Percentiles rank a stretch among this genome's conserved stretches.
phyloP scores from a whole-genome alignment of 2,329 filamentous ascomycete genomes.

The Penicillium sp. region DNA sequence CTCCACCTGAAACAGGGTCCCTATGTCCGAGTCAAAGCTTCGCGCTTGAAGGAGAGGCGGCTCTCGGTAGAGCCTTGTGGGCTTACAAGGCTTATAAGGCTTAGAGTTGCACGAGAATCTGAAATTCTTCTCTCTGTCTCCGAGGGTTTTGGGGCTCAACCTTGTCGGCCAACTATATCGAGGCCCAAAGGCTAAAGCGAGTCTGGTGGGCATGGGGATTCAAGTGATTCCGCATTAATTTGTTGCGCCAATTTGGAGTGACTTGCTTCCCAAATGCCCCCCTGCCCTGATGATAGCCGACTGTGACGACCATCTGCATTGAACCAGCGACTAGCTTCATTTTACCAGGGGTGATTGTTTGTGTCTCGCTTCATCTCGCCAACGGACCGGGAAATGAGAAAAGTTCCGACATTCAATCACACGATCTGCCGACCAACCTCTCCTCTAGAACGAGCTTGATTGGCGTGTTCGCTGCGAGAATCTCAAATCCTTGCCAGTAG shows the following conservation, averaged over 20 bases:
- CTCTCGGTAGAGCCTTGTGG: background rate
- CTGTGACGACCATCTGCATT: background rate
- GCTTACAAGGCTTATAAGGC: constrained; percentile 2
- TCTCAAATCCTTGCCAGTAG: constrained; percentile 15
- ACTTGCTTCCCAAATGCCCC: background rate
- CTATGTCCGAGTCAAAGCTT: constrained; percentile 20
- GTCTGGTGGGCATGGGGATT: constrained; percentile 2
- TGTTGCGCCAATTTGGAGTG: constrained; percentile 3
- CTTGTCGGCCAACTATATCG: background rate
- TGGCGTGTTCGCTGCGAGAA: constrained; percentile 1
- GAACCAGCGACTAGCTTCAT: constrained; percentile 1
- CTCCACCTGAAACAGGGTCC: constrained; percentile 23
- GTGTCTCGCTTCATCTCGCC: background rate
- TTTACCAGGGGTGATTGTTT: background rate
- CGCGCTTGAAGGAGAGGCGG: constrained; percentile 5
- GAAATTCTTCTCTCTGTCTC: background rate
- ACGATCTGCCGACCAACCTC: constrained; percentile 9
- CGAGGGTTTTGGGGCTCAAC: background rate
- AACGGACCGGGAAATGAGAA: constrained; percentile 2
- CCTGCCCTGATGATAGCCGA: background rate
- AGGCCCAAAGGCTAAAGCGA: background rate
- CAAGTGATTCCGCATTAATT: background rate
- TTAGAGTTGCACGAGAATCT: background rate
- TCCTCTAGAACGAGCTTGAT: background rate
- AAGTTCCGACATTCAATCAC: constrained; percentile 11